Conservation (phyloP, 805 yeast genomes). For the Zygoascus bituminiphila region DNA sequence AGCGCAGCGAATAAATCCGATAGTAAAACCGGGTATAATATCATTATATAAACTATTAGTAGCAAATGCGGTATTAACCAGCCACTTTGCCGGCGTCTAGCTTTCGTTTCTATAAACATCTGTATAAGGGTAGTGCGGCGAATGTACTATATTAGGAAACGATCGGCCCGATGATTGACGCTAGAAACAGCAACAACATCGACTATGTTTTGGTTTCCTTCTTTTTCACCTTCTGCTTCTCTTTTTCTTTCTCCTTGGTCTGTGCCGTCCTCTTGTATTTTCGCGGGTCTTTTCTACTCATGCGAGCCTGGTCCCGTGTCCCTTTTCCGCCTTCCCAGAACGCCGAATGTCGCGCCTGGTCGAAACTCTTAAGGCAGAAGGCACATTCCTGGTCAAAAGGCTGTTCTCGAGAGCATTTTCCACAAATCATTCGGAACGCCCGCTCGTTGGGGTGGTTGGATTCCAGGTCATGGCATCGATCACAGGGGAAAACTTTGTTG, state of each 20-base stretch:
- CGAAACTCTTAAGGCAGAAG: slow-evolving; percentile 31
- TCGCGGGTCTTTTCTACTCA: slow-evolving; percentile 36
- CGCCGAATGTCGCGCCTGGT: slow-evolving; percentile 24
- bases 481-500: slow-evolving; percentile 35
- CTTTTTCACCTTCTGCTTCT: background rate
- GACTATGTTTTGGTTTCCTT: background rate
- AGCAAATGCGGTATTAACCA: too few relatives aligned
- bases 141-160: background rate
- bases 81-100: too few relatives aligned
- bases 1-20: too few relatives aligned
- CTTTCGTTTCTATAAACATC: too few relatives aligned
- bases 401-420: slow-evolving; percentile 36
- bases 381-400: slow-evolving; percentile 29
- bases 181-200: too few relatives aligned
- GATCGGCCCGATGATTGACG: background rate
- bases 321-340: slow-evolving; percentile 42
- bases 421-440: slow-evolving; percentile 36
- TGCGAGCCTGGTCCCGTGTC: slow-evolving; percentile 31
- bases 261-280: slow-evolving; percentile 26
- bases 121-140: background rate
- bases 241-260: background rate
- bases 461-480: slow-evolving; percentile 33
- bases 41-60: too few relatives aligned
- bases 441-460: slow-evolving; percentile 31
- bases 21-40: too few relatives aligned